A percentile compares a stretch with the other conserved stretches of the same genome.
phyloP scores from a whole-genome alignment of 495 filamentous ascomycete species.

The Tuber calosporum region DNA sequence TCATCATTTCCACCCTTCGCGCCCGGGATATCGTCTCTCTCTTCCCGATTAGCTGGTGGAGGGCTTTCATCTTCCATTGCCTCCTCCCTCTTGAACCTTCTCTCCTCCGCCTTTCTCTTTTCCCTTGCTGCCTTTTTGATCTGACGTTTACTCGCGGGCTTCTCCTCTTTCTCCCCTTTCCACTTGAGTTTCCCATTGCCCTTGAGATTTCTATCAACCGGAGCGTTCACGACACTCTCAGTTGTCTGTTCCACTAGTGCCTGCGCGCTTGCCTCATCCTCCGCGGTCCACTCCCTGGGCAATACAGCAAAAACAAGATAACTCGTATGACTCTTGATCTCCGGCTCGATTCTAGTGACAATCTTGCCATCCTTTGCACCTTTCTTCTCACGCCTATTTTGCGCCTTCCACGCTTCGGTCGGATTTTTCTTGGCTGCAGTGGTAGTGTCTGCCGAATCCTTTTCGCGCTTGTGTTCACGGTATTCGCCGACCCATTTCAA shows the following conservation, averaged over 20 bases:
- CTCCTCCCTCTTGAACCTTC: neutral
- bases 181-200: constrained; percentile 52
- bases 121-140: constrained; percentile 29
- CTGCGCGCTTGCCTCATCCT: constrained; percentile 65
- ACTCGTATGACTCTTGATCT: constrained; percentile 89
- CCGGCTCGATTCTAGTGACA: constrained; percentile 70
- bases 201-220: constrained; percentile 44
- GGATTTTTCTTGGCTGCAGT: constrained; percentile 11
- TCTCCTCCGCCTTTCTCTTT: constrained; percentile 27
- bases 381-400: constrained; percentile 27
- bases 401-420: constrained; percentile 31
- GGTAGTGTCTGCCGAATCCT: constrained; percentile 20
- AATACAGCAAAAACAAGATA: constrained; percentile 92
- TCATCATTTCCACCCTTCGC: neutral
- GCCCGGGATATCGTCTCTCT: neutral
- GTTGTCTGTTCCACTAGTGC: constrained; percentile 42
- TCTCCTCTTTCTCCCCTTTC: constrained; percentile 49
- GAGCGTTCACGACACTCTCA: constrained; percentile 44
- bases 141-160: constrained; percentile 30
- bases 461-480: constrained; percentile 26
- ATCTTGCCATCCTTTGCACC: constrained; percentile 56
- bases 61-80: constrained; percentile 9
- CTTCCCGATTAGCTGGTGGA: neutral
- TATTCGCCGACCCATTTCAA: constrained; percentile 62
- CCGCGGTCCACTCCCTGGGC: constrained; percentile 73